Conservation (phyloP, 1,139 yeast species). For the Suhomyces kunorum region DNA sequence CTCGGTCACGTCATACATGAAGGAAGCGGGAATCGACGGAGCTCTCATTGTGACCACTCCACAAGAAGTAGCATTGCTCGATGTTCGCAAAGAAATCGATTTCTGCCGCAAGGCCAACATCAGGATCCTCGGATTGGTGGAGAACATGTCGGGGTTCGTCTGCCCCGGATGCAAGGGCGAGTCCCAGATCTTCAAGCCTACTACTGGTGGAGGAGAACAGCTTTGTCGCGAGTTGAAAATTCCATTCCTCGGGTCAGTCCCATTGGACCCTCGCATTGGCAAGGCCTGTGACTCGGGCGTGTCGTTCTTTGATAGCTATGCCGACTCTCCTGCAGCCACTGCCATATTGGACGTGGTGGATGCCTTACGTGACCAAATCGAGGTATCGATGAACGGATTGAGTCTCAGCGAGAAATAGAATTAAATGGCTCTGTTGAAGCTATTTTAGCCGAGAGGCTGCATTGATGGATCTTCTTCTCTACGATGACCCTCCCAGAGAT, state of each 20-base stretch:
- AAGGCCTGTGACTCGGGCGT: slow-evolving; percentile 86
- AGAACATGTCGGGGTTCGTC: slow-evolving; percentile 98
- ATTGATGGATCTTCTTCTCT: too few species aligned
- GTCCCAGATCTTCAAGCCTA: slow-evolving; percentile 87
- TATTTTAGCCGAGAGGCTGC: too few species aligned
- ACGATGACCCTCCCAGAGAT: too few species aligned
- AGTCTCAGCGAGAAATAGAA: neutral
- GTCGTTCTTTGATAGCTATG: slow-evolving; percentile 76
- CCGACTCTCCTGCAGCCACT: slow-evolving; percentile 91
- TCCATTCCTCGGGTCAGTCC: slow-evolving; percentile 86
- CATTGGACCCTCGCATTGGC: slow-evolving; percentile 94
- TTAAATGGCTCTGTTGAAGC: too few species aligned
- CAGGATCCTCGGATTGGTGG: slow-evolving; percentile 84
- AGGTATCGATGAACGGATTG: slow-evolving; percentile 17
- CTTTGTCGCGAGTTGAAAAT: slow-evolving; percentile 77
- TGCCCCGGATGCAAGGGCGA: slow-evolving; percentile 93
- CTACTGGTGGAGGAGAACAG: slow-evolving; percentile 94
- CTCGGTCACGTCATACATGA: slow-evolving; percentile 82
- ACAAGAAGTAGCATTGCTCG: slow-evolving; percentile 92
- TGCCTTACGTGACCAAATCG: slow-evolving; percentile 50
- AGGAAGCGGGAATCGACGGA: slow-evolving; percentile 92
- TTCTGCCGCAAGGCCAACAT: slow-evolving; percentile 92
- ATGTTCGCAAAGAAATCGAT: slow-evolving; percentile 93
- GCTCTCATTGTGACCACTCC: slow-evolving; percentile 96
- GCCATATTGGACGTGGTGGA: slow-evolving; percentile 87